Percentiles rank a stretch among this genome's conserved stretches.
phyloP scores from a whole-genome alignment of 768 basidiomycete species.

The Termitomyces sp. region DNA sequence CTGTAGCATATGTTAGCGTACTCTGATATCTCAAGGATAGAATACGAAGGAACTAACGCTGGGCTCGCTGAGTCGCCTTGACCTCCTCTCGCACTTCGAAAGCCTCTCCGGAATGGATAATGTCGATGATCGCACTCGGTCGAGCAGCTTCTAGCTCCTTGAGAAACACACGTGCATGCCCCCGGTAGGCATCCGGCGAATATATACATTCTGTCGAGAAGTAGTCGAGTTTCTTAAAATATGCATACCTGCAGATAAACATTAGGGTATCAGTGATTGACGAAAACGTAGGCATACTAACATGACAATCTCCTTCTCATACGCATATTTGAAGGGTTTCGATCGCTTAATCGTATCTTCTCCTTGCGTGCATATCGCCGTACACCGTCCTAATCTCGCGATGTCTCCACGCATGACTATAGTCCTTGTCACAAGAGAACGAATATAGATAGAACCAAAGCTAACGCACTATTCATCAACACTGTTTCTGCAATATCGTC shows the following conservation, averaged over 20 bases:
- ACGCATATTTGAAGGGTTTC: constrained; percentile 99
- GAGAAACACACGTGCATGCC: constrained; percentile 90
- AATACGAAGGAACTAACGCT: constrained; percentile 56
- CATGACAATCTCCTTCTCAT: constrained; percentile 99
- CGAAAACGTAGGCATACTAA: constrained; percentile 32
- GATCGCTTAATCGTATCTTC: constrained; percentile 96
- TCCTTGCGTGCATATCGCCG: constrained; percentile 90
- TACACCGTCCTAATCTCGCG: constrained; percentile 90
- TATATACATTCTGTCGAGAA: constrained; percentile 99
- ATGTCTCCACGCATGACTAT: constrained; percentile 98
- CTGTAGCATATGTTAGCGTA: constrained; percentile 38
- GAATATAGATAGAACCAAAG: neutral
- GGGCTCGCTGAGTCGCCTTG: constrained; percentile 77
- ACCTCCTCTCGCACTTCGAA: constrained; percentile 85
- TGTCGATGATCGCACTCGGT: constrained; percentile 95
- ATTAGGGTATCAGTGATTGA: neutral
- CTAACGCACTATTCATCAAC: constrained; percentile 89
- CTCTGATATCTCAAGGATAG: constrained; percentile 1
- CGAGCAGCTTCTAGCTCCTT: constrained; percentile 95
- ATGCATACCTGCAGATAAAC: constrained; percentile 78
- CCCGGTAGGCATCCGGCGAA: constrained; percentile 97
- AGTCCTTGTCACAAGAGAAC: constrained; percentile 1
- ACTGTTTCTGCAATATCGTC: constrained; percentile 99
- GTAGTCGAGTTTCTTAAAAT: constrained; percentile 98
- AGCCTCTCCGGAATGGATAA: constrained; percentile 94